Evolutionary conservation across 108 stramenopile genomes (phyloP).

Genomic region (Poteriospumella lacustris): DNA sequence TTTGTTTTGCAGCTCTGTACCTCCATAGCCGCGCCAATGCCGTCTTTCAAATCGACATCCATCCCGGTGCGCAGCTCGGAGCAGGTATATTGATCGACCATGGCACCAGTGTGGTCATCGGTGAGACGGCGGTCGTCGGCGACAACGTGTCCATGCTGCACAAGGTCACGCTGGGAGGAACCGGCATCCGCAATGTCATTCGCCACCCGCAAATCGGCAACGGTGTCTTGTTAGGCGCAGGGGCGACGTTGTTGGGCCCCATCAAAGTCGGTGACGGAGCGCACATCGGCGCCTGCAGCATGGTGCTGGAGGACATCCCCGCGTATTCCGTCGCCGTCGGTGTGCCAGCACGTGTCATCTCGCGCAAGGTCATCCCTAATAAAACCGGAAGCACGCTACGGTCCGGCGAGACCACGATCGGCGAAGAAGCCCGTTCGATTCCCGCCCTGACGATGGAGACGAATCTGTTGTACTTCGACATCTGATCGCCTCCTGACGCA

Average conservation of each 20-base stretch:
- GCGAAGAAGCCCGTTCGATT: no score
- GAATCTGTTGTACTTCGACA: not conserved
- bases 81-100: slow-evolving; percentile 72
- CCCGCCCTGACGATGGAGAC: not conserved
- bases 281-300: slow-evolving; percentile 71
- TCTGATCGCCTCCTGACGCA: no score
- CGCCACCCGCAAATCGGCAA: slow-evolving; percentile 76
- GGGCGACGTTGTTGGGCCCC: slow-evolving; percentile 69
- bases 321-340: slow-evolving; percentile 41
- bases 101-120: slow-evolving; percentile 78
- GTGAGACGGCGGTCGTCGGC: slow-evolving; percentile 72
- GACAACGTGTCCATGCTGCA: slow-evolving; percentile 74
- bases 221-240: slow-evolving; percentile 73
- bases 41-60: slow-evolving; percentile 65
- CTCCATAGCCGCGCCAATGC: slow-evolving; percentile 29
- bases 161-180: slow-evolving; percentile 74
- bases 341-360: slow-evolving; percentile 24
- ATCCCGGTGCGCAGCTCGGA: slow-evolving; percentile 69
- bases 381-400: not conserved
- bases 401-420: no score
- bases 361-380: not conserved
- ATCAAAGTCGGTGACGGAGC: slow-evolving; percentile 66
- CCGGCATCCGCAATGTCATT: slow-evolving; percentile 69
- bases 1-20: not conserved
- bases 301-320: slow-evolving; percentile 69